Evolutionary conservation across 768 basidiomycete genomes (phyloP), one percentile per base, ranked within the genome.

Genomic region (Coprinopsis sp.): DNA sequence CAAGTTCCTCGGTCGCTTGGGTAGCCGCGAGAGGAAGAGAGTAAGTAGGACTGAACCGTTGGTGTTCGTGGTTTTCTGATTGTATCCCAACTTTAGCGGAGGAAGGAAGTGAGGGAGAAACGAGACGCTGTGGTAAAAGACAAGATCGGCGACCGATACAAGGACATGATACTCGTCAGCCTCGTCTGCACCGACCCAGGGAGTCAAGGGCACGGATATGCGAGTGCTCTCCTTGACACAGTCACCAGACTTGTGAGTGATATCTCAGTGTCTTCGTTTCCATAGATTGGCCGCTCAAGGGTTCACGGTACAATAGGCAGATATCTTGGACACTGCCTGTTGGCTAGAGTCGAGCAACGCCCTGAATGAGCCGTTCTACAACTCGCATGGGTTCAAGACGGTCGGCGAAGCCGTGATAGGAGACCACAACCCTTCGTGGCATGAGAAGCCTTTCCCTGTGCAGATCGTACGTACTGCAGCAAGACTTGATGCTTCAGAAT

Each of bases 371-470:
- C 37, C 24, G 1, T 64, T 65, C 36, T 63, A 64, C 37, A 51
- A 56, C 34, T 55, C 49, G 2, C 58, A 63, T 51, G 61, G 64
- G 10, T 65, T 61, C 37, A 29, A 41, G 25, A 55, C 47, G 3
- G 51, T 58, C 14, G 57, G 44, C 4, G 48, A 56, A 24, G 38
- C 53, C 34, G 41, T 54, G 5, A 24, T 60, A 6, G 58, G 61
- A 3, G 52, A 60, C 19, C 37, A 56, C 24, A 57, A 62, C 38
- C 61, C 61, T 4, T 37, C 29, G n/a, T 62, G 61, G 59, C 48
- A 54, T 33, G 47, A 55, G 21, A 23, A 42, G 5, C 59, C 61
- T 8, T 52, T 62, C 3, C 27, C 50, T 29, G 49, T 54, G n/a
- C 57, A 52, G 33, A 52, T 62, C 16, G 61, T 59, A 30, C 54